Conservation (phyloP, 2,329 filamentous ascomycete genomes). For the Diplodia sapinea region DNA sequence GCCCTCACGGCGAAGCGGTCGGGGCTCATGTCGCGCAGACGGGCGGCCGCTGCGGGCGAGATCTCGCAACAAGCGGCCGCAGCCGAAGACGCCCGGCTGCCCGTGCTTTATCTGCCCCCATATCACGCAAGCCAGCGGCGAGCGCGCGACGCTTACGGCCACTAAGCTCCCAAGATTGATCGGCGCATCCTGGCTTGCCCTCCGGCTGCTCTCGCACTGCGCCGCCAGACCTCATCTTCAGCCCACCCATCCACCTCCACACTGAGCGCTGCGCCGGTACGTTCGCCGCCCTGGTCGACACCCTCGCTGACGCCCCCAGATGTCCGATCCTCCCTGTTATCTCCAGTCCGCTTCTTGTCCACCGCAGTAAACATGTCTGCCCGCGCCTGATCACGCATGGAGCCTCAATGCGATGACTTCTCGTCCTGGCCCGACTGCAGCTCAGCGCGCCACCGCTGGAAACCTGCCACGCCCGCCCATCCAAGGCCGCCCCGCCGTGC, state of each 20-base stretch:
- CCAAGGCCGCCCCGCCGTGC: slow-evolving; percentile 41
- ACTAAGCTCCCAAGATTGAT: slow-evolving; percentile 28
- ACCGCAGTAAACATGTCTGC: slow-evolving; percentile 25
- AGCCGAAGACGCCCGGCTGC: slow-evolving; percentile 20
- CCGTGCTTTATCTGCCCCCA: slow-evolving; percentile 27
- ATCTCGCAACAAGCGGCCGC: slow-evolving; percentile 19
- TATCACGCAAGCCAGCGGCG: slow-evolving; percentile 27
- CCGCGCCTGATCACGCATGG: slow-evolving; percentile 47
- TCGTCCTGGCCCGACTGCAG: slow-evolving; percentile 49
- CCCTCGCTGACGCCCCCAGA: slow-evolving; percentile 27
- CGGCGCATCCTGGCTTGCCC: slow-evolving; percentile 15
- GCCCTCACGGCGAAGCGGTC: slow-evolving; percentile 9
- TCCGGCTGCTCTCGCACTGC: slow-evolving; percentile 20
- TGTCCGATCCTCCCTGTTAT: slow-evolving; percentile 28
- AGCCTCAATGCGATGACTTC: slow-evolving; percentile 52
- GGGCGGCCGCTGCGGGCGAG: slow-evolving; percentile 6
- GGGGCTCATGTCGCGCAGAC: slow-evolving; percentile 21
- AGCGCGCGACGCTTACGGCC: slow-evolving; percentile 27
- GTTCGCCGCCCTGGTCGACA: slow-evolving; percentile 4
- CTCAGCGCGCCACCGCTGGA: slow-evolving; percentile 45
- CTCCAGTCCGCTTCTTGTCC: slow-evolving; percentile 28
- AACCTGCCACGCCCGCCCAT: slow-evolving; percentile 40
- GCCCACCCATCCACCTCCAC: slow-evolving; percentile 10
- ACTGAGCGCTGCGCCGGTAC: slow-evolving; percentile 13
- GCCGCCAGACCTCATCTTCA: slow-evolving; percentile 22